Evolutionary conservation across 2,329 filamentous ascomycete species (phyloP).

Genomic region (Ophiostoma sp.): DNA sequence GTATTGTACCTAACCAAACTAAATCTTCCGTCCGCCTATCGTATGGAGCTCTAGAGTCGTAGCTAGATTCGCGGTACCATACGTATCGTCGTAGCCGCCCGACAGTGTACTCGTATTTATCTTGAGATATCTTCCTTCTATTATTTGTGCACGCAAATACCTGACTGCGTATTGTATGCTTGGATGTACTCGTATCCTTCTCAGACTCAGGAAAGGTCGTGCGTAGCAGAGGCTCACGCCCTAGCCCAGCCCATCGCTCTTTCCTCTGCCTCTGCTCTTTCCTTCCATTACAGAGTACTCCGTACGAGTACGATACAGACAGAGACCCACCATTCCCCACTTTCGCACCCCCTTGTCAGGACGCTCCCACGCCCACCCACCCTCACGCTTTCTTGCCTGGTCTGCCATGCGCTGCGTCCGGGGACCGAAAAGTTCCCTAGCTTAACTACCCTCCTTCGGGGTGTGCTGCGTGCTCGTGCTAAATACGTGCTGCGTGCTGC

Average conservation of each 20-base stretch:
- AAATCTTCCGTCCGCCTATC: too few species aligned
- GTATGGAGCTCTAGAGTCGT: too few species aligned
- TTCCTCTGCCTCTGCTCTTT: conserved; percentile 1
- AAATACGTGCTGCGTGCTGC: background rate
- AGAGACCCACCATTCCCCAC: conserved; percentile 11
- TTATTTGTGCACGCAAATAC: too few species aligned
- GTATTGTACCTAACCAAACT: too few species aligned
- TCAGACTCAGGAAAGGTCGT: too few species aligned
- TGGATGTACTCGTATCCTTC: too few species aligned
- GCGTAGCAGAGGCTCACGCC: background rate
- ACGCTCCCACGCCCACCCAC: conserved; percentile 11
- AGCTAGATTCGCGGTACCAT: too few species aligned
- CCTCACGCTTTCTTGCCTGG: conserved; percentile 19
- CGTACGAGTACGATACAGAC: background rate
- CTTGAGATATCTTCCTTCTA: too few species aligned
- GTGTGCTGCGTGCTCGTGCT: background rate
- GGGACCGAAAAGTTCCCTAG: conserved; percentile 21
- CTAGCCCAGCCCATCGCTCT: conserved; percentile 16
- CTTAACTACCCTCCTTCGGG: conserved; percentile 20
- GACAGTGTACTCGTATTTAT: too few species aligned
- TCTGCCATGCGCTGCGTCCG: conserved; percentile 26
- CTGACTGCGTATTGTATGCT: too few species aligned
- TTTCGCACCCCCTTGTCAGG: conserved; percentile 15
- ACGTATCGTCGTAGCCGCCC: too few species aligned
- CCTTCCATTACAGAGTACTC: background rate